Evolutionary conservation across 148 eudicot species (phyloP).

Genomic region (Salicornia ramosissima): DNA sequence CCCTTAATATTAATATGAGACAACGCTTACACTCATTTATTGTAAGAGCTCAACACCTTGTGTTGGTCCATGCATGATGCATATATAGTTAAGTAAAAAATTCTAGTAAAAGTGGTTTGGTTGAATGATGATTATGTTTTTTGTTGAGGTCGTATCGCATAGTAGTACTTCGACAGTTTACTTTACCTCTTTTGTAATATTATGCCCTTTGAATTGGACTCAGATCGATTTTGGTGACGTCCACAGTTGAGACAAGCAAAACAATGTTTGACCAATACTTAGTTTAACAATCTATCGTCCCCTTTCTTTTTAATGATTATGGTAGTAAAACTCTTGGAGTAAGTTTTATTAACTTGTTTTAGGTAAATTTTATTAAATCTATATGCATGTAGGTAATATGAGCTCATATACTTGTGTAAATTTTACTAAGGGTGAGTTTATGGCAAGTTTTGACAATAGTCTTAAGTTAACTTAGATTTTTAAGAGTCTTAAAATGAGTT

Average conservation of each 20-base stretch:
- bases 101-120: background rate
- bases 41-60: no score
- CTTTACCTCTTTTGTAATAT: background rate
- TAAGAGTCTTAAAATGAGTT: no score
- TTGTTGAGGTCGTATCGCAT: background rate
- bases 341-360: no score
- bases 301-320: background rate
- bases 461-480: no score
- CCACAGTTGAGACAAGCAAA: background rate
- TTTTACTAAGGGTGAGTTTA: no score
- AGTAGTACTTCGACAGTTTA: background rate
- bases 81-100: background rate
- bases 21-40: no score
- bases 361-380: no score
- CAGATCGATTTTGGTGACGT: background rate
- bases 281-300: background rate
- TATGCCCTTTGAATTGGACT: background rate
- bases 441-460: no score
- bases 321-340: no score
- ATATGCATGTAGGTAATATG: no score
- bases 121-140: slow-evolving; percentile 3
- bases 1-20: no score
- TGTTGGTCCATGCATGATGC: background rate
- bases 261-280: background rate
- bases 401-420: no score